Percentiles rank a stretch among this genome's conserved stretches.
phyloP scores from a whole-genome alignment of 495 filamentous ascomycete genomes.

The Penicillium silybi region DNA sequence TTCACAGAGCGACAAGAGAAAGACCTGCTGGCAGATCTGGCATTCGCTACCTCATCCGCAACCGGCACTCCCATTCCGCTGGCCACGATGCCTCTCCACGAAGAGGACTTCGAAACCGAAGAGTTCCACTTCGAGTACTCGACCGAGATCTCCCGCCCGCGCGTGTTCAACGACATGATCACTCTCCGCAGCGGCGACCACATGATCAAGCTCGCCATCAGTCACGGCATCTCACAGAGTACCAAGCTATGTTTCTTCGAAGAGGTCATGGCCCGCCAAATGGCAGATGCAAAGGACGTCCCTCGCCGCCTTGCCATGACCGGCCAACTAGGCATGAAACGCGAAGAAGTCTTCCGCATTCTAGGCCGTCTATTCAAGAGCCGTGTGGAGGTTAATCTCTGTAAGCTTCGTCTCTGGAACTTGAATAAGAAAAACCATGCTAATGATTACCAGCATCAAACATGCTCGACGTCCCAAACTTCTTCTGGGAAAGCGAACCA shows the following conservation, averaged over 20 bases:
- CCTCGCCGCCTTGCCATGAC: constrained; percentile 84
- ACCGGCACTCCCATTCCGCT: constrained; percentile 54
- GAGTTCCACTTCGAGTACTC: constrained; percentile 99
- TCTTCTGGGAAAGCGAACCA: constrained; percentile 98
- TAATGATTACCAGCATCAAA: constrained; percentile 69
- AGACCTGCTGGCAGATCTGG: constrained; percentile 91
- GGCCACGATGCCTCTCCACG: constrained; percentile 65
- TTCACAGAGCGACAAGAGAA: constrained; percentile 95
- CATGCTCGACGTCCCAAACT: constrained; percentile 94
- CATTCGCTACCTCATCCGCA: constrained; percentile 67
- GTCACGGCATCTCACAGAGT: constrained; percentile 94
- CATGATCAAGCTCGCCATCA: constrained; percentile 98
- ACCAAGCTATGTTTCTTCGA: constrained; percentile 97
- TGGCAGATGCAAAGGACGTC: constrained; percentile 87
- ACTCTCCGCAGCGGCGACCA: constrained; percentile 91
- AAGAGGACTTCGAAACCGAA: constrained; percentile 93
- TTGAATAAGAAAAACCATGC: background rate
- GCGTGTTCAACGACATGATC: constrained; percentile 99
- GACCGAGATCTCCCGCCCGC: constrained; percentile 71
- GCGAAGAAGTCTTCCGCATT: constrained; percentile 89
- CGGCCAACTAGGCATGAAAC: constrained; percentile 84
- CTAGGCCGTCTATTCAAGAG: constrained; percentile 87
- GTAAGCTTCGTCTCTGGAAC: constrained; percentile 50
- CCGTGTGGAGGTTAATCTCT: constrained; percentile 95
- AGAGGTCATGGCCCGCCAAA: constrained; percentile 91